phyloP scores from a whole-genome alignment of 2,329 filamentous ascomycete species.

The Penicillium sp. region DNA sequence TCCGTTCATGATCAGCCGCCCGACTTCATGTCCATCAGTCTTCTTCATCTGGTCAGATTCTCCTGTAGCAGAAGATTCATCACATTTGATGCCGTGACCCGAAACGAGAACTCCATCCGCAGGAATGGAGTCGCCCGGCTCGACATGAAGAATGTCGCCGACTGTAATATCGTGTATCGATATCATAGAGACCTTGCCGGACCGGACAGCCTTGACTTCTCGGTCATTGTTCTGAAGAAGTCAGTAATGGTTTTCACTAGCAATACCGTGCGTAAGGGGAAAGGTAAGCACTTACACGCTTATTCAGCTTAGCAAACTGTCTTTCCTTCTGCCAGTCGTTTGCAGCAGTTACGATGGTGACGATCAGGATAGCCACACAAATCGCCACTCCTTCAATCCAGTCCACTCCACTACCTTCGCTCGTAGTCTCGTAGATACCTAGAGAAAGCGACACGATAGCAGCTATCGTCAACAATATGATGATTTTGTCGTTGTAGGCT shows the following conservation, averaged over 20 bases:
- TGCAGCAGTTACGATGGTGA: constrained; percentile 53
- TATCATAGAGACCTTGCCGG: constrained; percentile 55
- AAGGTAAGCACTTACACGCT: constrained; percentile 36
- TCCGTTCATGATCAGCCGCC: constrained; percentile 47
- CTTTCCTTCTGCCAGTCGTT: constrained; percentile 63
- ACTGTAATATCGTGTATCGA: constrained; percentile 60
- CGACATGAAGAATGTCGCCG: constrained; percentile 60
- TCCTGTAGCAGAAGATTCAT: constrained; percentile 65
- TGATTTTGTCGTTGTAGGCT: constrained; percentile 65
- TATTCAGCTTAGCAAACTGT: constrained; percentile 56
- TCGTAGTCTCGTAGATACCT: constrained; percentile 59
- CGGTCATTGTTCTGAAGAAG: constrained; percentile 60
- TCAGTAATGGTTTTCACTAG: too few species aligned
- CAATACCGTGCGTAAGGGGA: too few species aligned
- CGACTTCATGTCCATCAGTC: constrained; percentile 52
- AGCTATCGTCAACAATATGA: constrained; percentile 60
- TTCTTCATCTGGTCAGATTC: constrained; percentile 67
- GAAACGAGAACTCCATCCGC: constrained; percentile 62
- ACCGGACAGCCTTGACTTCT: constrained; percentile 58
- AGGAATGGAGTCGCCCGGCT: constrained; percentile 61
- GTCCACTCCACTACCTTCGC: constrained; percentile 45
- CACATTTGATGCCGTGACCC: constrained; percentile 59
- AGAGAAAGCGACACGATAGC: constrained; percentile 60
- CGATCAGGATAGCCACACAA: constrained; percentile 56
- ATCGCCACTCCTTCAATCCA: constrained; percentile 63